These are phyloP conservation scores for Mortierella sp. DNA, from an alignment of 371 early-diverging fungal species.

Conservation along the genomic window DNA sequence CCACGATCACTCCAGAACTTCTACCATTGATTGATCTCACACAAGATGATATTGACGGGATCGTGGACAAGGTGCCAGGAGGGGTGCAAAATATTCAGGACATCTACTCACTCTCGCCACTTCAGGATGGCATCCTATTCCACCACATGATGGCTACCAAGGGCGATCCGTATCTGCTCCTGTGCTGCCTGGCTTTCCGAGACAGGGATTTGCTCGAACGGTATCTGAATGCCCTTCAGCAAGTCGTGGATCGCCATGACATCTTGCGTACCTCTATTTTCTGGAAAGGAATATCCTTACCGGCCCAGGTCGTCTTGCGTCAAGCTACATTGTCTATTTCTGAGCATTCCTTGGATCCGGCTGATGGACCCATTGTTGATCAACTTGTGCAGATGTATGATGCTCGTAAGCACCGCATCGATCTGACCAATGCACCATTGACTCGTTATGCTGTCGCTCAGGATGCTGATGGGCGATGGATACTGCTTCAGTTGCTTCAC, in stretches of 20 bases:
- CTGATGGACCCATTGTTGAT: constrained; percentile 12
- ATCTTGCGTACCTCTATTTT: constrained; percentile 18
- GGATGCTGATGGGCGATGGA: constrained; percentile 12
- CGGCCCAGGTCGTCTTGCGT: constrained; percentile 25
- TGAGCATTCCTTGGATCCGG: constrained; percentile 10
- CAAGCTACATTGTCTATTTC: neutral
- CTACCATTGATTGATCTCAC: constrained; percentile 27
- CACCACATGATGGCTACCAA: constrained; percentile 14
- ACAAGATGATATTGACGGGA: constrained; percentile 25
- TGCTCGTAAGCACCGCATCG: constrained; percentile 5
- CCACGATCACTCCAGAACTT: constrained; percentile 7
- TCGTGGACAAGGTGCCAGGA: constrained; percentile 9
- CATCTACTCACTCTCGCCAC: constrained; percentile 21
- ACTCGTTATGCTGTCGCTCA: neutral
- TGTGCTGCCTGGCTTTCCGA: neutral
- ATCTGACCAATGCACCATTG: neutral
- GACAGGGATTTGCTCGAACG: constrained; percentile 10
- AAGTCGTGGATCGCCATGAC: constrained; percentile 18
- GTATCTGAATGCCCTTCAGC: constrained; percentile 17
- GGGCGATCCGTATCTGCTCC: constrained; percentile 18
- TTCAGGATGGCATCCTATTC: constrained; percentile 32
- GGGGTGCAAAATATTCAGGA: constrained; percentile 32
- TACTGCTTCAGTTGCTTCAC: constrained; percentile 10
- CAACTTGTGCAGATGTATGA: constrained; percentile 9
- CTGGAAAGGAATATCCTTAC: constrained; percentile 8